Percentiles rank a stretch among this genome's conserved stretches.
Conservation (phyloP, 176 grass and related monocot genomes). For the Dactylis glomerata region DNA sequence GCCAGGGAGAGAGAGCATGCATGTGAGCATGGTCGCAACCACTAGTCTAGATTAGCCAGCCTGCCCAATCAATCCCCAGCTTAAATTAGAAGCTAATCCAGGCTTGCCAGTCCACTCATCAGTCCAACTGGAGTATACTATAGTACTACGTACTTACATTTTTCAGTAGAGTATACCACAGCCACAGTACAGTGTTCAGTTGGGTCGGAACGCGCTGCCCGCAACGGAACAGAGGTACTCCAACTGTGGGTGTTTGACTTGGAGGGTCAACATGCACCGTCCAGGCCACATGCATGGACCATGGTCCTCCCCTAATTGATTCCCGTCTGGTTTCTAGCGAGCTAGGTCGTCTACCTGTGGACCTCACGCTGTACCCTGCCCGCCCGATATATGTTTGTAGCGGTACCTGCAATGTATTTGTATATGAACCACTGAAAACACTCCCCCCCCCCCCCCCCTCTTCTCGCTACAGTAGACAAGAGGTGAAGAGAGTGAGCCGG, state of each 20-base stretch:
- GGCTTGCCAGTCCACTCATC: not conserved
- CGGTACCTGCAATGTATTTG: not conserved
- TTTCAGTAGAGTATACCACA: not conserved
- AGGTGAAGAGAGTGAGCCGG: too few relatives aligned
- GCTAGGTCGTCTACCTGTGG: not conserved
- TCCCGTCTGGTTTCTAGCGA: not conserved
- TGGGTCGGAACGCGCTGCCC: not conserved
- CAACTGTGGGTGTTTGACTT: not conserved
- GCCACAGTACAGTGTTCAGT: too few relatives aligned
- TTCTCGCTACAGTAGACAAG: too few relatives aligned
- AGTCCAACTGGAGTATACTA: not conserved
- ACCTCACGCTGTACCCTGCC: not conserved
- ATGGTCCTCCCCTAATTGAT: not conserved
- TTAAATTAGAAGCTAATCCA: not conserved
- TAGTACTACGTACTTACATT: too few relatives aligned
- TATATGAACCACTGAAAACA: too few relatives aligned
- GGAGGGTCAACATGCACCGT: not conserved
- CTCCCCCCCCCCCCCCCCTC: too few relatives aligned
- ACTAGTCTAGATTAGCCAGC: not conserved
- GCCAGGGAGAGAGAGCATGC: not conserved
- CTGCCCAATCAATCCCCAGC: not conserved
- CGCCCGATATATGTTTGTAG: not conserved
- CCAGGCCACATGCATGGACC: not conserved
- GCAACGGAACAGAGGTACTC: not conserved
- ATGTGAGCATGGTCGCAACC: not conserved